phyloP scores from a whole-genome alignment of 352 stramenopile species.

The Pythium rishiriense region DNA sequence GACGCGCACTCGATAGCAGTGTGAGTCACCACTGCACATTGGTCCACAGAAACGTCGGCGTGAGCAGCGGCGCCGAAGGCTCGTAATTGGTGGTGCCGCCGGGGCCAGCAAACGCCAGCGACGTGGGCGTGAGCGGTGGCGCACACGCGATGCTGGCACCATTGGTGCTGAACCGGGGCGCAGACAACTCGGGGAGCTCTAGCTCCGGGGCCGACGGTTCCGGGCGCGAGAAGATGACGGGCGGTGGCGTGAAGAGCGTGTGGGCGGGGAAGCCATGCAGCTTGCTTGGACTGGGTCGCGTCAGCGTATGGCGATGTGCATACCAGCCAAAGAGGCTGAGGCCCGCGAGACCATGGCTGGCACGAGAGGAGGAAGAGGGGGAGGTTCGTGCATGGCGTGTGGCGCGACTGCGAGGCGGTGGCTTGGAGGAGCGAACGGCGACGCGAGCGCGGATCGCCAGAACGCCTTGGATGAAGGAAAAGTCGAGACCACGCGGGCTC shows the following conservation, averaged over 20 bases:
- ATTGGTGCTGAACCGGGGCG: background rate
- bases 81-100: background rate
- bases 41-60: slow-evolving; percentile 4
- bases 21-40: slow-evolving; percentile 1
- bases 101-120: background rate
- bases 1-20: too few relatives aligned
- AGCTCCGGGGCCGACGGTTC: slow-evolving; percentile 2
- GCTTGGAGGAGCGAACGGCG: background rate
- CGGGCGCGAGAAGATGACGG: background rate
- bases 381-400: background rate
- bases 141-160: background rate
- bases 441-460: slow-evolving; percentile 1
- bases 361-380: background rate
- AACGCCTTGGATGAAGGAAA: slow-evolving; percentile 1
- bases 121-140: slow-evolving; percentile 2
- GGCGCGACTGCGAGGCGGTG: background rate
- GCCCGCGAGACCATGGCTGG: background rate
- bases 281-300: background rate
- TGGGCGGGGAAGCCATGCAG: background rate
- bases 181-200: background rate
- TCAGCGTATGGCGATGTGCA: slow-evolving; percentile 8
- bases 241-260: background rate
- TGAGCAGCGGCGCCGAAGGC: slow-evolving; percentile 3
- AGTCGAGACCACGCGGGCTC: slow-evolving; percentile 2
- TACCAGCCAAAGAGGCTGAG: slow-evolving; percentile 12